These are phyloP conservation scores for Ustilago bromivora DNA, from an alignment of 1,284 basidiomycete species.

Conservation along the genomic window DNA sequence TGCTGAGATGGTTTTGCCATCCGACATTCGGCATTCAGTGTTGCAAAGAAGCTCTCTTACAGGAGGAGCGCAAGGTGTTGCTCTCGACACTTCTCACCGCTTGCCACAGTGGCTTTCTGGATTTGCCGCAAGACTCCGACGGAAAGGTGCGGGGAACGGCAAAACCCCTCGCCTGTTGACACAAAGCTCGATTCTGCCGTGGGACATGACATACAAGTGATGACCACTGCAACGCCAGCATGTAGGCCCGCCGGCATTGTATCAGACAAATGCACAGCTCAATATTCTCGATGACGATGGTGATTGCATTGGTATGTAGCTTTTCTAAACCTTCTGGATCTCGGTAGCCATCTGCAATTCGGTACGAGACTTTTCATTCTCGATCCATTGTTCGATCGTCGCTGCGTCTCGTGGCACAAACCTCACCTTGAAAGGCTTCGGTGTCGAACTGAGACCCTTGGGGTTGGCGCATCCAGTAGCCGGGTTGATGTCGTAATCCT, in stretches of 20 bases:
- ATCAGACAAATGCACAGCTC: not conserved
- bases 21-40: no score
- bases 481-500: constrained; percentile 42
- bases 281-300: not conserved
- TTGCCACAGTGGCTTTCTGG: not conserved
- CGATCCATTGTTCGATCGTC: constrained; percentile 35
- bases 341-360: constrained; percentile 32
- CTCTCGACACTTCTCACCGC: not conserved
- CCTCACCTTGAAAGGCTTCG: constrained; percentile 46
- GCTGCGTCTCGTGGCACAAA: constrained; percentile 36
- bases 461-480: constrained; percentile 49
- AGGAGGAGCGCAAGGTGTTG: not conserved
- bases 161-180: not conserved
- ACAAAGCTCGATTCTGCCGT: not conserved
- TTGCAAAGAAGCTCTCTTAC: no score
- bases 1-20: no score
- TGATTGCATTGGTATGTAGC: not conserved
- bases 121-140: not conserved
- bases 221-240: no score
- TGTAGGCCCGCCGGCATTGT: no score
- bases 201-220: no score
- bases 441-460: constrained; percentile 39
- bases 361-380: constrained; percentile 26
- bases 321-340: constrained; percentile 7
- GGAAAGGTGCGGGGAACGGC: not conserved